Evolutionary conservation across 768 basidiomycete species (phyloP).

Genomic region (Macrolepiota albuminosa): DNA sequence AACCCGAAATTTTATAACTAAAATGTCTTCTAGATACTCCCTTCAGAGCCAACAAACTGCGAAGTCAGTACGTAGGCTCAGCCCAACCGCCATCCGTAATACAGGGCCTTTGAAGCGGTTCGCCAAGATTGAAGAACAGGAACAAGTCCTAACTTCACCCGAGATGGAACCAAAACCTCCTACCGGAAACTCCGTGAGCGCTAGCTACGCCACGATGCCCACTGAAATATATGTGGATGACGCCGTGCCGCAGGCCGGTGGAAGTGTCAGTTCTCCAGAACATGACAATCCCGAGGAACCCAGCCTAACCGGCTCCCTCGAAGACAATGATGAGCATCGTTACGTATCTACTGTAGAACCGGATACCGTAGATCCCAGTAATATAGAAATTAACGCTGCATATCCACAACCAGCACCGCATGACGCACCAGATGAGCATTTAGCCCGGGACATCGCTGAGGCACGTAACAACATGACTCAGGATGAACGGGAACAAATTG

Average conservation of each 20-base stretch:
- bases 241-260: background rate
- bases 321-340: background rate
- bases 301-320: no score
- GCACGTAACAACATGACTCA: background rate
- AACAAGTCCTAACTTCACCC: no score
- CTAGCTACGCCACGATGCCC: background rate
- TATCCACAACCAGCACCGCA: no score
- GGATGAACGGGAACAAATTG: background rate
- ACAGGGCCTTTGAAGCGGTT: no score
- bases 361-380: background rate
- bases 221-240: background rate
- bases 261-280: no score
- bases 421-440: background rate
- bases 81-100: no score
- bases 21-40: background rate
- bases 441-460: background rate
- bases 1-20: background rate
- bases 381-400: background rate
- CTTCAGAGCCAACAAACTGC: background rate
- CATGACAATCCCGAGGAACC: no score
- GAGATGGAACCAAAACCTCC: rapidly evolving
- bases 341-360: background rate
- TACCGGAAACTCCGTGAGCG: background rate
- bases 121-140: no score
- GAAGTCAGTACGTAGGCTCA: no score